Base-by-base conservation (phyloP, 1,139 yeast species). In the Williopsis jadinii region DNA sequence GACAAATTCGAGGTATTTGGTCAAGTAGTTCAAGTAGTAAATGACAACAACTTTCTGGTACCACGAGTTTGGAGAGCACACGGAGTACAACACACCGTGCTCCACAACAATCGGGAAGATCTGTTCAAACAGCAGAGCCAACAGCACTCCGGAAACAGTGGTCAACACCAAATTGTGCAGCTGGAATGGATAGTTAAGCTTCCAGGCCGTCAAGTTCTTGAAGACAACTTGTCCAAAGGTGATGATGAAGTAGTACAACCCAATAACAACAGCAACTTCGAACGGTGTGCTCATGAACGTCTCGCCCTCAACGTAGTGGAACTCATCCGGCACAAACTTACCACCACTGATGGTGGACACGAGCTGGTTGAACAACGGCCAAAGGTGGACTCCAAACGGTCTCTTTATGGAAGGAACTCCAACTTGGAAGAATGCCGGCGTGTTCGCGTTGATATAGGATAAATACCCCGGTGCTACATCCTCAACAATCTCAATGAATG, bases 311-410 rank as follows among this genome's bases (percentile, higher is more conserved):
- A 77, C 63, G 59, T 86, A 92, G 54, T 73, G 67, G 60, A 92
- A 92, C 41, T 81, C 77, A 46, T 80, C 81, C 34, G 95, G 94
- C 35, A 63, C 56, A 37, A 54, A 53, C 34, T 51, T 50, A 40
- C 62, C 63, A 11, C 13, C 33, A 5, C 52, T 50, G 4, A 48
- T 8, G 3, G 28, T 12, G 5, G 47, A 15, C 2, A 76, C 70
- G 27, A 67, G 66, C 49, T 66, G 67, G 57, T 81, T 77, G 63
- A 92, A 87, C 46, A 90, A 66, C 28, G 95, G 95, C 96, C 96
- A 92, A 49, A 92, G 70, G 56, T 84, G 75, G 41, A 92, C 50
- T 38, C 98, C 98, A 63, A 90, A 92, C 13, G 97, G 97, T 48
- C 86, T 74, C 41, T 84, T 84, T 41, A 87, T 58, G 34, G 83